Evolutionary conservation across 1,284 basidiomycete genomes (phyloP), one percentile per base, ranked within the genome.

Genomic region (Ceratobasidium sp.): DNA sequence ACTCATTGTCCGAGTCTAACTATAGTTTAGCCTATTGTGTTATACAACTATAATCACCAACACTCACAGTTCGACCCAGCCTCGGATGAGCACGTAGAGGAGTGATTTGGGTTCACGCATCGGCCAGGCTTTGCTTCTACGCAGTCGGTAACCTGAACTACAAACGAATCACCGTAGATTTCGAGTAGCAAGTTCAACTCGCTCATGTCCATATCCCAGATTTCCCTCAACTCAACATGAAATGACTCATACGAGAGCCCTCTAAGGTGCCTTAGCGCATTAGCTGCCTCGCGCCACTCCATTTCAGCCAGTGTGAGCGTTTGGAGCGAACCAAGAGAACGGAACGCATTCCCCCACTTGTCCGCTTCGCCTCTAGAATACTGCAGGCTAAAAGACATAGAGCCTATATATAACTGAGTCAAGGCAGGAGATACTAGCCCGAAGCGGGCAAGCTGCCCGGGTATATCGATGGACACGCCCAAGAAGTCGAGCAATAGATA

Each of bases 1-100:
- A 64, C 38, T 17, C 28, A 64, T 64, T 64, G 61, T 40, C 33
- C 42, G 61, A 64, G 42, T 42, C 61, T 64, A n/a, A n/a, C n/a
- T n/a, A n/a, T n/a, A n/a, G n/a, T n/a, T n/a, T n/a, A n/a, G n/a
- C n/a, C n/a, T n/a, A n/a, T n/a, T n/a, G n/a, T n/a, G n/a, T n/a
- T n/a, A n/a, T n/a, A n/a, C n/a, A n/a, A n/a, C n/a, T n/a, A n/a
- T n/a, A n/a, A n/a, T n/a, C n/a, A n/a, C n/a, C n/a, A 23, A n/a
- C 20, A 54, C 52, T 44, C n/a, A 64, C 61, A 64, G 20, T 64
- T 64, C 23, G 61, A 64, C 9, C 61, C 61, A 20, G n/a, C 4
- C 52, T 54, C 52, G n/a, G 52, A 54, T 20, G 7, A 54, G 23
- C 52, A 54, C 20, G 13, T 13, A 46, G n/a, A 20, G 20, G 7